These are phyloP conservation scores for Fusarium dimerum DNA, from an alignment of 2,329 filamentous ascomycete genomes.

Conservation along the genomic window DNA sequence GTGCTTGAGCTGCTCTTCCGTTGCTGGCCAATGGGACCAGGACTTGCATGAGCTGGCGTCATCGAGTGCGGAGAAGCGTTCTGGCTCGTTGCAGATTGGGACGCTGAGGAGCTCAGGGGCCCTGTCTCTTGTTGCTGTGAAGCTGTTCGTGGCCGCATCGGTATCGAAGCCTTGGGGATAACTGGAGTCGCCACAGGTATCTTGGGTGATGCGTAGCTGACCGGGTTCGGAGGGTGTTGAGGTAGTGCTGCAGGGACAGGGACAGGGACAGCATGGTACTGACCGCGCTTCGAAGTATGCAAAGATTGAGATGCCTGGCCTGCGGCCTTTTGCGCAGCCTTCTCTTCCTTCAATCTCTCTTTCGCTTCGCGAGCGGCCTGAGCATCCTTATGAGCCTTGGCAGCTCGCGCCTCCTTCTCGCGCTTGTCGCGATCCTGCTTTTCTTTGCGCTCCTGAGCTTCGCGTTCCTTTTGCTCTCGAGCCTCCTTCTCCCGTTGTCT, in stretches of 20 bases:
- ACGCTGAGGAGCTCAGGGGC: conserved; percentile 68
- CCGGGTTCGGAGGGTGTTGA: conserved; percentile 58
- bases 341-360: conserved; percentile 70
- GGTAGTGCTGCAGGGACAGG: conserved; percentile 54
- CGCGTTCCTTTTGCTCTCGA: conserved; percentile 69
- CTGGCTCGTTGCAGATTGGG: conserved; percentile 61
- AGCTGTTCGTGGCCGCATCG: conserved; percentile 71
- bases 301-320: conserved; percentile 37
- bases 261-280: conserved; percentile 41
- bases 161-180: conserved; percentile 79
- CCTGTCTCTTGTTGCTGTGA: conserved; percentile 81
- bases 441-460: conserved; percentile 63
- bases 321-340: conserved; percentile 37
- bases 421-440: conserved; percentile 65
- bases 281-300: conserved; percentile 40
- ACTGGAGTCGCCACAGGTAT: conserved; percentile 77
- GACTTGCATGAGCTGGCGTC: conserved; percentile 66
- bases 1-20: conserved; percentile 61
- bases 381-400: conserved; percentile 61
- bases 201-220: conserved; percentile 74
- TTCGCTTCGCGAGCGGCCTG: conserved; percentile 50
- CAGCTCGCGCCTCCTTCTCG: conserved; percentile 57
- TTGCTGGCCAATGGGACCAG: conserved; percentile 61
- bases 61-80: conserved; percentile 60
- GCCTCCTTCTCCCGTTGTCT: conserved; percentile 77